Evolutionary conservation across 2,329 filamentous ascomycete genomes (phyloP), one percentile per base, ranked within the genome.

Genomic region (Rutstroemia sp.): DNA sequence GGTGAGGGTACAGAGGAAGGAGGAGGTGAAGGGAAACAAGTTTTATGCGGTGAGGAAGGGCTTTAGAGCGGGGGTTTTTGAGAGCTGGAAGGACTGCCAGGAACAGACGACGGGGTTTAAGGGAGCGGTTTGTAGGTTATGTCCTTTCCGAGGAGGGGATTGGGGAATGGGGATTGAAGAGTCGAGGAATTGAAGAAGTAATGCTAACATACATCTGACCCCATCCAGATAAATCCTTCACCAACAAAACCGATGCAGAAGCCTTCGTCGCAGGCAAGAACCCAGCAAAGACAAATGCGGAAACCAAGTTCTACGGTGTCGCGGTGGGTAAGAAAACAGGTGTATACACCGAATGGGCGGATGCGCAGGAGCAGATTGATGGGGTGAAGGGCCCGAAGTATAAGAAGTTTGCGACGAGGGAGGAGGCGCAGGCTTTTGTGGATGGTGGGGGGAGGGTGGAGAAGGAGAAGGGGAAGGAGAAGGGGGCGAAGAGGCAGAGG

Each of bases 341-440:
- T 34, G 79, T 86, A 30, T 86, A 82, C 67, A 76, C 73, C 2
- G 76, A 82, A 56, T 86, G 91, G 90, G 71, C 79, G 12, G 81
- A 84, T 44, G 89, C 87, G 10, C 78, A 86, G 59, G 77, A 83
- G 61, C 87, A 92, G 61, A 89, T 94, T 59, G 82, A 77, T 34
- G 89, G 87, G 2, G 86, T 85, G 67, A 86, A 86, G 64, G 84
- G 83, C 2, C 81, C 82, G 42, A 83, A 83, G 63, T 83, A 87
- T 70, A 88, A 86, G 71, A 86, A 81, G 60, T 92, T 91, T 62
- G 71, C 74, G 4, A 87, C 81, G 1, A 77, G 79, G 25, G 77
- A 77, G 57, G 90, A 95, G 70, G 92, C 92, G 0, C 83, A 92
- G 66, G 82, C 82, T 19, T 96, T 88, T 69, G 88, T 96, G 50